Evolutionary conservation across 352 stramenopile genomes (phyloP), one percentile per base, ranked within the genome.

Genomic region (Saprolegnia diclina): DNA sequence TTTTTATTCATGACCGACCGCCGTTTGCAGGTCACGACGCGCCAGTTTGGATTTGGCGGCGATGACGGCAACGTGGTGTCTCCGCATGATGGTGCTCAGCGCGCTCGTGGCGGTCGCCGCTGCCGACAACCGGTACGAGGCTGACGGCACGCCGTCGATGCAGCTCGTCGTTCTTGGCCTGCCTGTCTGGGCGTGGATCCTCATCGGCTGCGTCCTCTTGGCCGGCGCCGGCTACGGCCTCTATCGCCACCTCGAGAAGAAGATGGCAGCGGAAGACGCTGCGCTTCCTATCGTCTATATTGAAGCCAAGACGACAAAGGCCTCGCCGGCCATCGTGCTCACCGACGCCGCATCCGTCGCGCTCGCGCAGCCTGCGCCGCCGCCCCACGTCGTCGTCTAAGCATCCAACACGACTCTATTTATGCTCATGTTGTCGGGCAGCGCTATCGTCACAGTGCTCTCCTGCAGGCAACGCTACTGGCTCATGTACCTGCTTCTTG

Each of bases 151-250:
- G 18, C 42, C 42, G 42, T n/a, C 42, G 42, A 14, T 48, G 42
- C 52, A 59, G 35, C 4, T 7, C 16, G 13, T 24, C 13, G 24
- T 35, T 2, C 52, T 59, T 59, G 52, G 52, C 13, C 35, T 59
- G 52, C 52, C 52, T 19, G 24, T 59, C 11, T 59, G 52, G 52
- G 52, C 52, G 52, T 59, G 52, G 52, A 59, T 59, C 52, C 52
- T 59, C 24, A 16, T 59, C 24, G 52, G 24, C 52, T 59, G 52
- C 52, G 24, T 9, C 3, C 24, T 59, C 13, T 24, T 59, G 52
- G 52, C 35, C 7, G 13, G 13, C 35, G 24, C 35, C 35, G 52
- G 52, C 35, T 35, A 42, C 7, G 24, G 24, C 35, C 24, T 59
- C 7, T 59, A 4, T n/a, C 11, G 19, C 11, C 52, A 40, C 24